Base-by-base conservation (phyloP, 108 stramenopile genomes). In the Pseudonitzschia multiseries region DNA sequence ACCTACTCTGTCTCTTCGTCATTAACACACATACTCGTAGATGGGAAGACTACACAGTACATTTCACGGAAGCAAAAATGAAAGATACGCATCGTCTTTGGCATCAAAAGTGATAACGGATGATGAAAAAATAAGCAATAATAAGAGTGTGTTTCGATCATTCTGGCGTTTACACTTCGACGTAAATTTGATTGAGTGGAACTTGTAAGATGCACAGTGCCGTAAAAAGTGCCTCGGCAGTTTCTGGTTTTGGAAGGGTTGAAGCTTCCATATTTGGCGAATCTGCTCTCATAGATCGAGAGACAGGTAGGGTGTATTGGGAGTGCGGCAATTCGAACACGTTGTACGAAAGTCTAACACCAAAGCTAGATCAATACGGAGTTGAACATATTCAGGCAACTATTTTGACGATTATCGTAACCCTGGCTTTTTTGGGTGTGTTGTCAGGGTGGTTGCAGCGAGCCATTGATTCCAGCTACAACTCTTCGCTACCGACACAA, bases 231-330 rank as follows among this genome's bases (percentile, higher is more conserved):
- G 14, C 18, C 46, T 48, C 46, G 46, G 46, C 46, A 59, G 57
- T 27, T 0, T 15, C 57, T 27, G 57, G 57, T 31, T 61, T 81
- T 29, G 65, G 74, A 1, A 70, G 76, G n/a, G n/a, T 73, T 9
- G 81, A 73, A 33, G 81, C 81, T 10, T 69, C 74, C 29, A 71
- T 83, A 20, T 75, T 86, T 68, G 85, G 82, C 8, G 89, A 90
- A 73, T 89, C 88, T 8, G 91, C 91, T 9, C 52, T 93, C 9
- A 77, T 93, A 51, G 91, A 93, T 65, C 77, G 83, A 24, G 91
- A 93, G 67, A 93, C 89, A 20, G 89, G 86, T 28, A 71, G 83
- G 24, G 85, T 93, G 24, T 93, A 79, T 70, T 93, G 91, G 91
- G 87, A 93, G 67, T 86, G 87, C 9, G 86, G 86, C 2, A 64